phyloP scores from a whole-genome alignment of 805 yeast genomes.

The Debaryomyces tyrocola region DNA sequence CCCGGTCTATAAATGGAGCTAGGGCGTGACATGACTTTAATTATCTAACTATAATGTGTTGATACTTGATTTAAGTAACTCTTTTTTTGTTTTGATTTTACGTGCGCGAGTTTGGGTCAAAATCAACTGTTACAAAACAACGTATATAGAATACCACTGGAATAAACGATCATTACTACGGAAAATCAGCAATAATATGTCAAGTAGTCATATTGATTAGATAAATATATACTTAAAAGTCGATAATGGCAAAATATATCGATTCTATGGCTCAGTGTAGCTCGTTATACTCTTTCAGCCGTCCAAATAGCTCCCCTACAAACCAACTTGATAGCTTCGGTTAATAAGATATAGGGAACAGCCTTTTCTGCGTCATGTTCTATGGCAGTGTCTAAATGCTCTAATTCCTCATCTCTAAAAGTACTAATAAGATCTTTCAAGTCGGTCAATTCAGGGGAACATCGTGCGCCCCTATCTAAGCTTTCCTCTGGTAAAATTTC shows the following conservation, averaged over 20 bases:
- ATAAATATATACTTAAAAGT: too few relatives aligned
- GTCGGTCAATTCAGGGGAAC: conserved; percentile 54
- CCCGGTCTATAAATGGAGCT: conserved; percentile 30
- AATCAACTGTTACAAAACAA: too few relatives aligned
- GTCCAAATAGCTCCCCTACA: conserved; percentile 89
- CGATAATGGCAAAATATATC: too few relatives aligned
- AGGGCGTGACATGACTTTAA: conserved; percentile 26
- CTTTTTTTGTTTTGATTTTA: background rate
- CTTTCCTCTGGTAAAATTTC: conserved; percentile 19
- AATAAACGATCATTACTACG: too few relatives aligned
- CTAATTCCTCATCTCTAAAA: conserved; percentile 92
- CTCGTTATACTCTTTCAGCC: conserved; percentile 71
- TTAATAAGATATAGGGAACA: conserved; percentile 83
- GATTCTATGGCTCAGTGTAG: too few relatives aligned
- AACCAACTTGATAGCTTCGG: conserved; percentile 80
- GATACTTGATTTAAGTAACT: background rate
- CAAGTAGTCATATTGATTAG: too few relatives aligned
- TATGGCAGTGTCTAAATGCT: conserved; percentile 92
- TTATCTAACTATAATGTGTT: too few relatives aligned
- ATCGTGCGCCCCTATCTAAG: conserved; percentile 22
- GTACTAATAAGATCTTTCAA: conserved; percentile 64
- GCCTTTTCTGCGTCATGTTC: conserved; percentile 91
- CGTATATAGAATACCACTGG: too few relatives aligned
- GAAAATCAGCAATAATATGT: too few relatives aligned
- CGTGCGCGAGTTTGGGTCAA: background rate